Base-by-base conservation (phyloP, 176 grass and related monocot genomes). In the Triticum dicoccoides region DNA sequence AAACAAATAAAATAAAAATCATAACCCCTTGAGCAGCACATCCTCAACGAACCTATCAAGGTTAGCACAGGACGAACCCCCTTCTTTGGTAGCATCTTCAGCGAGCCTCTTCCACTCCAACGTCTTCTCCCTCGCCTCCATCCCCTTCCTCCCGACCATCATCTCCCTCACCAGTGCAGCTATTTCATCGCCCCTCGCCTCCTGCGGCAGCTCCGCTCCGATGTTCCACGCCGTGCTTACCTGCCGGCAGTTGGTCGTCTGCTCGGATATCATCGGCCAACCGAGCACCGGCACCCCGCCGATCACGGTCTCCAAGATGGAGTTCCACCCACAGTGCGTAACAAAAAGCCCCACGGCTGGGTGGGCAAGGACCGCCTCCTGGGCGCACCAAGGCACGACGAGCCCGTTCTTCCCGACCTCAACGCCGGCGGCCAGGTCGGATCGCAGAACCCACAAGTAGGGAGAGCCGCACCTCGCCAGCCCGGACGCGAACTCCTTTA, bases 351-450 rank as follows among this genome's bases (percentile, higher is more conserved):
- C 71, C 12, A 74, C 41, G 6, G 71, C 71, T 8, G 71, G 71
- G 71, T 74, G 71, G 12, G 41, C 41, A 25, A 74, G 71, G 71
- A 74, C 71, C 23, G 71, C 71, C 71, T 74, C 71, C 41, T 74
- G 71, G 12, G 71, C 41, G 6, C 71, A 74, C 71, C 71, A 74
- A 1, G 71, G 71, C 13, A 74, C 71, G 71, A 74, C 23, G 71
- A 74, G 71, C 38, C 71, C 71, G 71, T 74, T 24, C 41, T 74
- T 0, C 23, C 71, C 41, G 41, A 74, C 71, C 71, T 74, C 71
- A 5, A 74, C 71, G 12, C 27, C 41, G 11, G 38, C 41, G 1
- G 71, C 71, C 71, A 74, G 27, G 41, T 74, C 71, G 71, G 71
- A 25, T 23, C 71, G 71, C 71, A 74, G 71, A 8, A 74, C 13